Base-by-base conservation (phyloP, 116 monocot species). In the Zostera marina region DNA sequence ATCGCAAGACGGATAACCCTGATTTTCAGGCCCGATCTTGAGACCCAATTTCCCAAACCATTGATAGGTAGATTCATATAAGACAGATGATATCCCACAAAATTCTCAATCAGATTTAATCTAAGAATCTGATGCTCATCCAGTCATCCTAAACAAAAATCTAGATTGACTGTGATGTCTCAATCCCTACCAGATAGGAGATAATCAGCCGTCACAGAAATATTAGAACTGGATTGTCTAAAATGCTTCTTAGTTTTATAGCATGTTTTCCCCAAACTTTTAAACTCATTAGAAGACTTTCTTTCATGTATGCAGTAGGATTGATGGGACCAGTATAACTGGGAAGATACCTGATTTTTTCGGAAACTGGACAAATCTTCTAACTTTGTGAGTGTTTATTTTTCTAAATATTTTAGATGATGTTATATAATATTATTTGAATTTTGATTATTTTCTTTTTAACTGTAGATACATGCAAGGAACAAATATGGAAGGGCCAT, bases 261-360 rank as follows among this genome's bases (percentile, higher is more conserved):
- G 42, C 4, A 53, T 10, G 5, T 47, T 47, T n/a, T n/a, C n/a
- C 9, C 4, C 19, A 3, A 16, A 7, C 19, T n/a, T 38, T 58
- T 53, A 41, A 24, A 7, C 54, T 24, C 25, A 54, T 12, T 9
- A 11, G 54, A 25, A 1, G 7, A 3, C 11, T 13, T 11, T 54
- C 6, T 26, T 44, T 44, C 13, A 11, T 60, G 22, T 19, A 26
- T 63, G 9, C 60, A 73, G 77, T 63, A 56, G 58, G 23, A 68
- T 73, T 6, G 73, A 66, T 62, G 75, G 57, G n/a, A 76, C 52
- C 10, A 23, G 49, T 11, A 63, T 76, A 56, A 45, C 62, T 44
- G 76, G 76, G 7, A 67, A 63, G 41, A 76, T 76, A 41, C 76
- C 76, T 22, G 42, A 22, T 32, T 71, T 76, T 48, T 71, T 76